Conservation (phyloP, 148 eudicot genomes). For the Amaranthus palmeri region DNA sequence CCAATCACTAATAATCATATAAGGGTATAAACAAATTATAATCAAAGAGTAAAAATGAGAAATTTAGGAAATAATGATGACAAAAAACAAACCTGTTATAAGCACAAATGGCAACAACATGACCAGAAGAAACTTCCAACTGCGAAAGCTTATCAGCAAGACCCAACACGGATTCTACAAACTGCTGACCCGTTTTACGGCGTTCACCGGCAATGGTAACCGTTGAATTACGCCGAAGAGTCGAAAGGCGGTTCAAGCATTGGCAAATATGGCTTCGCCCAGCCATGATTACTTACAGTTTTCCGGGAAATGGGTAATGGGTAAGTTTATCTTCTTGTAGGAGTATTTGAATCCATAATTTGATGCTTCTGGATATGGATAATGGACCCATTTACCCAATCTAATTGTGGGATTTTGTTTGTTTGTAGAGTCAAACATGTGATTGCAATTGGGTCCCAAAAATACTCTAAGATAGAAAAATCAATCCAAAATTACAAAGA, state of each 20-base stretch:
- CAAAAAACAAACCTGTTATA: conserved; percentile 54
- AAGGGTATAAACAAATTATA: neutral
- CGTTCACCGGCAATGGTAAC: conserved; percentile 39
- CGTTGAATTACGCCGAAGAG: conserved; percentile 38
- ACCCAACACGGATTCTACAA: conserved; percentile 46
- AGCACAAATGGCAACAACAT: conserved; percentile 63
- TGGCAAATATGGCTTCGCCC: conserved; percentile 59
- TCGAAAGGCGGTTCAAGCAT: conserved; percentile 58
- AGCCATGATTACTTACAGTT: too few species aligned
- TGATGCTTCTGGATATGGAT: too few species aligned
- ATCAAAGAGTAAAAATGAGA: neutral
- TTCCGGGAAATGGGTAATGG: too few species aligned
- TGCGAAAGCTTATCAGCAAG: conserved; percentile 45
- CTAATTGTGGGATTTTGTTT: too few species aligned
- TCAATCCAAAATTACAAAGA: too few species aligned
- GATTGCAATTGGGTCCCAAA: too few species aligned
- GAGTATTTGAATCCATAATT: too few species aligned
- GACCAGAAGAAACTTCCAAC: conserved; percentile 45
- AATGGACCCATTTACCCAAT: too few species aligned
- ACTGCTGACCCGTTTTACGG: conserved; percentile 46
- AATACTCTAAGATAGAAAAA: too few species aligned
- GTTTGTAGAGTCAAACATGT: too few species aligned
- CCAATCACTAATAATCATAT: conserved; percentile 46
- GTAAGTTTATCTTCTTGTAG: too few species aligned
- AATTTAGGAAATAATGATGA: neutral